Conservation (phyloP, 371 early-diverging fungal species). For the Mortierella sp. region DNA sequence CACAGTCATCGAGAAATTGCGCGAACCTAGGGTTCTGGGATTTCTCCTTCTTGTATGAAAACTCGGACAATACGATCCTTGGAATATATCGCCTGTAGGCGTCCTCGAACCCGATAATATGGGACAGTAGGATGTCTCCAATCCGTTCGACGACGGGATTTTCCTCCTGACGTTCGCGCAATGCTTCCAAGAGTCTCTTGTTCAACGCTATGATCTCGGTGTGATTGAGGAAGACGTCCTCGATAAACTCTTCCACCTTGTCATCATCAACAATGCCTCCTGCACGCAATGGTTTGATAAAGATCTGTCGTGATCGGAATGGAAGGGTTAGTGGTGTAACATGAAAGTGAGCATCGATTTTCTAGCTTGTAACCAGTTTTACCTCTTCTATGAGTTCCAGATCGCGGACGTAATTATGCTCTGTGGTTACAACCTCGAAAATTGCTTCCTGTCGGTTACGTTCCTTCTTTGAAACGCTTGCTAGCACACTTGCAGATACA, state of each 20-base stretch:
- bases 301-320: constrained; percentile 55
- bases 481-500: constrained; percentile 75
- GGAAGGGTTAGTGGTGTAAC: too few relatives aligned
- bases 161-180: constrained; percentile 78
- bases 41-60: constrained; percentile 81
- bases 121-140: constrained; percentile 84
- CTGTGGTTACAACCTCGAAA: constrained; percentile 90
- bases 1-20: constrained; percentile 78
- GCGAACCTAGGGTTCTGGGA: constrained; percentile 74
- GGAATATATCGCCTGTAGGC: constrained; percentile 88
- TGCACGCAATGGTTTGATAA: constrained; percentile 77
- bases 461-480: constrained; percentile 79
- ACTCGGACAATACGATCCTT: constrained; percentile 84
- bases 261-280: constrained; percentile 70
- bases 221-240: constrained; percentile 85
- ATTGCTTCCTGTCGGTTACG: constrained; percentile 91
- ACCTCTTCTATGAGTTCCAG: constrained; percentile 79
- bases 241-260: constrained; percentile 70
- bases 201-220: constrained; percentile 76
- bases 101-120: constrained; percentile 75
- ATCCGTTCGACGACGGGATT: constrained; percentile 78
- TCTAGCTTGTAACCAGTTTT: too few relatives aligned
- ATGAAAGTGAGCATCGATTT: too few relatives aligned
- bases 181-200: constrained; percentile 66
- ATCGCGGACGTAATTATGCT: constrained; percentile 90